These are phyloP conservation scores for Aspergillus steynii DNA, from an alignment of 495 filamentous ascomycete species.

Conservation along the genomic window DNA sequence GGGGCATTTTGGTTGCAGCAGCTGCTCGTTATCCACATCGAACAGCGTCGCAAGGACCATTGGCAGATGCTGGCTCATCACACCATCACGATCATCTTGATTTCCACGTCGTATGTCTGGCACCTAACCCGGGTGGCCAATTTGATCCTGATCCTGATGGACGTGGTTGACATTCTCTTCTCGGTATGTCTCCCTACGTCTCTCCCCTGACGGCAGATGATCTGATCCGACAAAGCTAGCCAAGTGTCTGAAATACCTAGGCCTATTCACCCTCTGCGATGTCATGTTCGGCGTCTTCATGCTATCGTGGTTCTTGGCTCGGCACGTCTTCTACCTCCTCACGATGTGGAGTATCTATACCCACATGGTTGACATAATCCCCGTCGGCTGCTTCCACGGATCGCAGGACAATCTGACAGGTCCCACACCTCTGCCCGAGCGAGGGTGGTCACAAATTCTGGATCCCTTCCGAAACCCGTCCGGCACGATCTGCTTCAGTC, in stretches of 20 bases:
- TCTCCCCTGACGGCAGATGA: not conserved
- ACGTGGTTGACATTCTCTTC: constrained; percentile 75
- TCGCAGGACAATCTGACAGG: constrained; percentile 42
- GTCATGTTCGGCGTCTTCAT: constrained; percentile 76
- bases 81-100: constrained; percentile 71
- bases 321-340: constrained; percentile 68
- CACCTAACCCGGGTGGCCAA: constrained; percentile 74
- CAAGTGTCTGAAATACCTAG: constrained; percentile 82
- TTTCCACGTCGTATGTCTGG: constrained; percentile 72
- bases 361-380: constrained; percentile 55
- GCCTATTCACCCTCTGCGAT: constrained; percentile 68
- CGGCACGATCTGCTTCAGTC: constrained; percentile 66
- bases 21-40: constrained; percentile 81
- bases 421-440: constrained; percentile 44
- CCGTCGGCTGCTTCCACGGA: constrained; percentile 61
- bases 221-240: constrained; percentile 37
- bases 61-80: constrained; percentile 87
- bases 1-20: constrained; percentile 88
- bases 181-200: constrained; percentile 47
- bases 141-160: constrained; percentile 78
- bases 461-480: constrained; percentile 63
- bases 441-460: constrained; percentile 55
- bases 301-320: constrained; percentile 68
- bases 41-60: constrained; percentile 81
- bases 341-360: constrained; percentile 68